Evolutionary conservation across 2,329 filamentous ascomycete species (phyloP), one percentile per base, ranked within the genome.

Genomic region (Apiospora pterosperma): DNA sequence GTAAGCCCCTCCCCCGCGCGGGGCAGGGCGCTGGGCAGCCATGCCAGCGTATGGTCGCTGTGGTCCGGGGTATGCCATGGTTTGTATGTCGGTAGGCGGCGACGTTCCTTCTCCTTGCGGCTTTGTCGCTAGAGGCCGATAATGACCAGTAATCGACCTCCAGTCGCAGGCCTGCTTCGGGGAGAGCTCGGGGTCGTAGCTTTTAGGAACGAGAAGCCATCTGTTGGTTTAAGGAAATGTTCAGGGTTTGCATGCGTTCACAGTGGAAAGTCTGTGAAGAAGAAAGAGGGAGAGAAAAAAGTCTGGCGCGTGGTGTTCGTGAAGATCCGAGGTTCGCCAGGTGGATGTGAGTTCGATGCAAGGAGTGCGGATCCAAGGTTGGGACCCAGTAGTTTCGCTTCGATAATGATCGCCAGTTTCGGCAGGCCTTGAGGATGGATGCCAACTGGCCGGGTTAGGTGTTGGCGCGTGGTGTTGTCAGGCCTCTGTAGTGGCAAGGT

Each of bases 41-140:
- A 77, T 79, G 41, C 81, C 82, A 66, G 77, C 79, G 70, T 85
- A 84, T n/a, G 80, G 79, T 64, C 81, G 80, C 70, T 83, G 80
- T 66, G 77, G 80, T 66, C 77, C 79, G 67, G 84, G 80, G 71
- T 85, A 85, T 58, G 84, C 81, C 84, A 87, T 87, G 19, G 7
- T 60, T 36, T 39, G 39, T 23, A 28, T 60, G 16, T 31, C 8
- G 36, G 23, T 59, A 36, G 55, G 19, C 31, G 55, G 23, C 19
- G 31, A 21, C 55, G 34, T 60, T 41, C 36, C 36, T 41, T 60
- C 14, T 60, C 38, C 59, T 31, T 60, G 25, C 34, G 34, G 59
- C 38, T 38, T 23, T 25, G 58, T 36, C 25, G 59, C 36, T n/a
- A 60, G 59, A 38, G 59, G 38, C 59, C 59, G 38, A 41, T 41